These are phyloP conservation scores for Kregervanrija delftensis DNA, from an alignment of 805 yeast species.

Conservation along the genomic window DNA sequence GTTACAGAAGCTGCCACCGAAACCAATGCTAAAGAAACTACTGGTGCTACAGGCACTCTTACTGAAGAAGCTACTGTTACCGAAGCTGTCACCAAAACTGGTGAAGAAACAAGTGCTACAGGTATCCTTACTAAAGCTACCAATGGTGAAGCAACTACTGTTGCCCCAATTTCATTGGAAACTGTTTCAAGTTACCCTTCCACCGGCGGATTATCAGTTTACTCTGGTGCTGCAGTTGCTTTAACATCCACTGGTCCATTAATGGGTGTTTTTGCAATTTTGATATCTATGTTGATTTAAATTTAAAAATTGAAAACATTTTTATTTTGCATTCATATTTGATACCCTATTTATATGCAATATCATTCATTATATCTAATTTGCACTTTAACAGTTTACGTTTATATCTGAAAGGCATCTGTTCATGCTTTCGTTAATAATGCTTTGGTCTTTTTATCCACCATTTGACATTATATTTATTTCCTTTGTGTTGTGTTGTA, in stretches of 20 bases:
- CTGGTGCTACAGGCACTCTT: constrained; percentile 1
- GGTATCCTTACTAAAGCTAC: constrained; percentile 4
- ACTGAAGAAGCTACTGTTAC: not conserved
- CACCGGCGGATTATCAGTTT: not conserved
- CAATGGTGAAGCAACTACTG: constrained; percentile 4
- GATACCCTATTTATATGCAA: no score
- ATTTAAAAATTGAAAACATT: not conserved
- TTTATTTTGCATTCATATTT: not conserved
- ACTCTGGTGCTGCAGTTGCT: constrained; percentile 5
- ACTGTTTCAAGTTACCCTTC: not conserved
- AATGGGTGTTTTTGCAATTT: constrained; percentile 13
- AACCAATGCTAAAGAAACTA: constrained; percentile 3
- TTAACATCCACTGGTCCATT: constrained; percentile 9
- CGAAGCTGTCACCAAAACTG: not conserved
- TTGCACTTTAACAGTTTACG: no score
- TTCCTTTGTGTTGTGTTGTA: no score
- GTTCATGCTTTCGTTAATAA: no score
- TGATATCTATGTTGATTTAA: constrained; percentile 17
- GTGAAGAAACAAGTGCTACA: not conserved
- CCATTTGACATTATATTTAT: no score
- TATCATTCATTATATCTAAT: no score
- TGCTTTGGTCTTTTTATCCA: no score
- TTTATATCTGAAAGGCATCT: no score
- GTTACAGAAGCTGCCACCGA: constrained; percentile 1
- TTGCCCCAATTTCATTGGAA: constrained; percentile 5